Percentiles rank a stretch among this genome's conserved stretches.
phyloP scores from a whole-genome alignment of 2,329 filamentous ascomycete species.

The Davidsoniella eucalypti region DNA sequence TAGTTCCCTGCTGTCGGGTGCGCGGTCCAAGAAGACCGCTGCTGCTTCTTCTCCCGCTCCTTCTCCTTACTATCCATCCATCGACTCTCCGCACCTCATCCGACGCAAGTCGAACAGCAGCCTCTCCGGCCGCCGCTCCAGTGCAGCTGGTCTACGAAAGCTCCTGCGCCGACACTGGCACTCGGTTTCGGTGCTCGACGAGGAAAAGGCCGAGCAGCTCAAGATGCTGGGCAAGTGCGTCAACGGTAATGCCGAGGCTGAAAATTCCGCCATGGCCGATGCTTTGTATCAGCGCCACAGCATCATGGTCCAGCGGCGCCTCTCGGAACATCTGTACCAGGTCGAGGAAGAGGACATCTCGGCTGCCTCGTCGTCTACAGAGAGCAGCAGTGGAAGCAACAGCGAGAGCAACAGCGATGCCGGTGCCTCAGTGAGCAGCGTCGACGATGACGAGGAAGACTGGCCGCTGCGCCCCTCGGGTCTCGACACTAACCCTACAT shows the following conservation, averaged over 20 bases:
- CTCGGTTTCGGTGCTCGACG: conserved; percentile 7
- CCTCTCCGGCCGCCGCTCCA: background rate
- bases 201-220: conserved; percentile 5
- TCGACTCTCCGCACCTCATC: conserved; percentile 7
- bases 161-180: conserved; percentile 6
- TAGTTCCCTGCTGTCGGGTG: too few species aligned
- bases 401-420: background rate
- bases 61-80: background rate
- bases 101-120: conserved; percentile 1
- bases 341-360: conserved; percentile 4
- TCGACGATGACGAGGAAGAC: too few species aligned
- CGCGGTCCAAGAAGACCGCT: too few species aligned
- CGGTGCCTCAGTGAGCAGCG: background rate
- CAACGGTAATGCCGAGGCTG: conserved; percentile 8
- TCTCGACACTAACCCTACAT: too few species aligned
- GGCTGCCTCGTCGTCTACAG: background rate
- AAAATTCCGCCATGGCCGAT: conserved; percentile 1
- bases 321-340: conserved; percentile 8
- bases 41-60: background rate
- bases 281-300: background rate
- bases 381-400: background rate
- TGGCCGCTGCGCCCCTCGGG: too few species aligned
- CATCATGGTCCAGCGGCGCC: background rate
- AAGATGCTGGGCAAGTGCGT: conserved; percentile 8
- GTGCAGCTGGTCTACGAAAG: conserved; percentile 1